These are phyloP conservation scores for Diplodia seriata DNA, from an alignment of 2,329 filamentous ascomycete genomes.

Conservation along the genomic window DNA sequence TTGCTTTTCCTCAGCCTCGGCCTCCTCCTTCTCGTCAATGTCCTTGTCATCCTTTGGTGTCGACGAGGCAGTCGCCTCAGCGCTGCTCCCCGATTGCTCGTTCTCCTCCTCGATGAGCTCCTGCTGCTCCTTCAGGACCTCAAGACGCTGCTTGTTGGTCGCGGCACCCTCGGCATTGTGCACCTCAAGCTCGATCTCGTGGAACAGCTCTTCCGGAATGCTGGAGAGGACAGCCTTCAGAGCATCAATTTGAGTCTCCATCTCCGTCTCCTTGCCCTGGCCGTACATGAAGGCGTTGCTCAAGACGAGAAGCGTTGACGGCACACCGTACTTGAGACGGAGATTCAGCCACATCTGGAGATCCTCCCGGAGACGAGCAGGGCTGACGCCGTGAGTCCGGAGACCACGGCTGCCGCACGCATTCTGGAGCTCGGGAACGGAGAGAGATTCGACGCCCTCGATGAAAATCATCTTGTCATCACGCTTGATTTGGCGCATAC, in stretches of 20 bases:
- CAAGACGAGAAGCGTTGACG: constrained; percentile 90
- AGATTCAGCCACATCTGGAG: constrained; percentile 94
- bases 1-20: constrained; percentile 18
- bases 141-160: constrained; percentile 98
- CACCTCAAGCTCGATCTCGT: constrained; percentile 98
- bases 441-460: constrained; percentile 90
- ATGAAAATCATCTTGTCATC: constrained; percentile 94
- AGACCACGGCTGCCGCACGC: constrained; percentile 92
- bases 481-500: constrained; percentile 99
- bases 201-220: constrained; percentile 97
- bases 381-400: constrained; percentile 89
- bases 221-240: constrained; percentile 90
- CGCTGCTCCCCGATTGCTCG: constrained; percentile 83
- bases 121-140: constrained; percentile 97
- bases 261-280: constrained; percentile 81
- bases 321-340: constrained; percentile 91
- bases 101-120: constrained; percentile 98
- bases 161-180: constrained; percentile 95
- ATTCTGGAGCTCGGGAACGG: constrained; percentile 90
- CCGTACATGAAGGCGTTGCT: constrained; percentile 98
- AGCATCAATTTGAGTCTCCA: constrained; percentile 88
- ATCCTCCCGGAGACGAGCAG: constrained; percentile 85
- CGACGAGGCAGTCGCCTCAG: constrained; percentile 58
- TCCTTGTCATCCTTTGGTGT: constrained; percentile 86
- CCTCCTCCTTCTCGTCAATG: constrained; percentile 81